These are phyloP conservation scores for Tubosaeta sp. DNA, from an alignment of 768 basidiomycete species.

Conservation along the genomic window DNA sequence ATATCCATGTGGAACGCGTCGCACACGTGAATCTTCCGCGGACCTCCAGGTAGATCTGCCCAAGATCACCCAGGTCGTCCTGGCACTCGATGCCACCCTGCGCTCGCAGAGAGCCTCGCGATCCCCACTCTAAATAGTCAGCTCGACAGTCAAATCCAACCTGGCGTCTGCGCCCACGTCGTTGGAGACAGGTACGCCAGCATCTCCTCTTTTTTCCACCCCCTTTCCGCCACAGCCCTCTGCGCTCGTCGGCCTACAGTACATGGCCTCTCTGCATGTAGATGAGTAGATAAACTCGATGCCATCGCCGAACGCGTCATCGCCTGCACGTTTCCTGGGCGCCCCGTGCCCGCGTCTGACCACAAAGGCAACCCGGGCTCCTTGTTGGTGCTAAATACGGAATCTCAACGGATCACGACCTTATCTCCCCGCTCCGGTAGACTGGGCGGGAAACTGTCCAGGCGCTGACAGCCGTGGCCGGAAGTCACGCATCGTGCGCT, in stretches of 20 bases:
- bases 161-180: not conserved
- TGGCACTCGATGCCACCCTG: conserved; percentile 14
- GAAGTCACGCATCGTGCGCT: conserved; percentile 14
- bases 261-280: conserved; percentile 3
- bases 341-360: not conserved
- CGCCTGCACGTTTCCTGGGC: not conserved
- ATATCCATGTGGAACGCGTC: conserved; percentile 28
- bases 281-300: conserved; percentile 8
- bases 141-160: conserved; percentile 6
- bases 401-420: conserved; percentile 30
- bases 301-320: conserved; percentile 12
- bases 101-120: not conserved
- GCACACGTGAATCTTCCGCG: conserved; percentile 30
- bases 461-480: conserved; percentile 13
- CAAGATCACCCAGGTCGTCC: conserved; percentile 21
- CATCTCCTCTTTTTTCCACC: conserved; percentile 17
- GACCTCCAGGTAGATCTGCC: conserved; percentile 26
- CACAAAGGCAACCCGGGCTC: conserved; percentile 6
- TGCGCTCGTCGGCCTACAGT: not conserved
- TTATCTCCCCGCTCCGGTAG: conserved; percentile 24
- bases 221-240: conserved; percentile 23
- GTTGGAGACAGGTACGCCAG: conserved; percentile 8
- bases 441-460: conserved; percentile 5
- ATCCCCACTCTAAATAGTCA: conserved; percentile 19
- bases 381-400: not conserved